Evolutionary conservation across 2,329 filamentous ascomycete species (phyloP), one percentile per base, ranked within the genome.

Genomic region (Pezicula carpinea): DNA sequence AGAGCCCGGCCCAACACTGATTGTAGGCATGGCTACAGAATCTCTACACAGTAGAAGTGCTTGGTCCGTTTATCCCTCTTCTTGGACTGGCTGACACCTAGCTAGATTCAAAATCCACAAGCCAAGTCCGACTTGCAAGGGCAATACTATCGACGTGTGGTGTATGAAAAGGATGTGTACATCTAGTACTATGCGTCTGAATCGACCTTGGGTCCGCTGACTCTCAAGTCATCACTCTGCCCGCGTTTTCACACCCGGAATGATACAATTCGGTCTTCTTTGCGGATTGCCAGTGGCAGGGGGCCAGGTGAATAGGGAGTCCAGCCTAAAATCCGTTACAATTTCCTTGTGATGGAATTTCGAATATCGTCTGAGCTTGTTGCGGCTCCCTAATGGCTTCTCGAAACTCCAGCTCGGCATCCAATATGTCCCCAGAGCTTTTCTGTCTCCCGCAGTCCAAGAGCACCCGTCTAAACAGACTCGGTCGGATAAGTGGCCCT

Each of bases 21-120:
- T 54, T 21, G 61, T 64, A 11, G 63, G 63, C 63, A 65, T 65
- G 34, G 22, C 23, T 43, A 33, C 33, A 15, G 14, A 10, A 29
- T 17, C 10, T 38, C 34, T 15, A 38, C 17, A 38, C 34, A 13
- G 13, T 21, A 19, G 13, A 8, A 38, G 17, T 18, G 13, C 3
- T 19, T 19, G 17, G 6, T 11, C 15, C 15, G 3, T 19, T 8
- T 17, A 15, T 21, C 8, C 34, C 6, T 38, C 15, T 11, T 35
- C 11, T 26, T 10, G 23, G 11, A 26, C 23, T 10, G 11, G 23
- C 23, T 26, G 23, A 26, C 23, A 6, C 11, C 23, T 26, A 3
- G 7, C 23, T 26, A 26, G 23, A 26, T 8, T 26, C 23, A 10
- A 26, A 26, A 10, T 26, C 23, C 23, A 26, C 23, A 26, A 26